Percentiles rank a stretch among this genome's conserved stretches.
phyloP scores from a whole-genome alignment of 2,329 filamentous ascomycete species.

The Colletotrichum truncatum region DNA sequence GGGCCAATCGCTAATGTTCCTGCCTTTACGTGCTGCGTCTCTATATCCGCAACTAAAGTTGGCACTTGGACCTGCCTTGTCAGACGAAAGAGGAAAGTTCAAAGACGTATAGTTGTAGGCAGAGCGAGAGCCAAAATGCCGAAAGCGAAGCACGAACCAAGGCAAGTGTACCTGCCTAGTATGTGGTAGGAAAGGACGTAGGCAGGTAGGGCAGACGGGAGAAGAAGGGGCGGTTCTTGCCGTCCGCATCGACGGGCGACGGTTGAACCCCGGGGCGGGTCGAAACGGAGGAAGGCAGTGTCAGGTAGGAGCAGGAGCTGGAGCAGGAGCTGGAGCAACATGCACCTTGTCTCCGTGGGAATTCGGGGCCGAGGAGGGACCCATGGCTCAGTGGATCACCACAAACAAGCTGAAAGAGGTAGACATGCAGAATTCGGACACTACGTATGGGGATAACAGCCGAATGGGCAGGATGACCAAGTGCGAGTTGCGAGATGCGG shows the following conservation, averaged over 20 bases:
- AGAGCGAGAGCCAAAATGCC: not conserved
- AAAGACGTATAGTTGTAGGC: no score
- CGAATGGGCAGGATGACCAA: no score
- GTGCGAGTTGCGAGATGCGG: no score
- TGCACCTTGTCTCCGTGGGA: not conserved
- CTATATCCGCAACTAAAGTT: not conserved
- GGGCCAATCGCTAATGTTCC: conserved; percentile 2
- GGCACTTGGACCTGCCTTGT: no score
- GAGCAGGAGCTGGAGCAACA: not conserved
- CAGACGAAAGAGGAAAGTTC: not conserved
- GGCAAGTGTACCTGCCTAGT: not conserved
- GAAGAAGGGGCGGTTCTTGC: no score
- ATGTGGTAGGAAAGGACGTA: no score
- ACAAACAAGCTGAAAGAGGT: not conserved
- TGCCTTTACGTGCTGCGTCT: not conserved
- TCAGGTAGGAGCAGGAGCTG: no score
- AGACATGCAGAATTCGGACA: no score
- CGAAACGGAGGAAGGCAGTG: conserved; percentile 5
- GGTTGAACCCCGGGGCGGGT: not conserved
- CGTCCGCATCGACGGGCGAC: no score
- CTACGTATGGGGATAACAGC: no score
- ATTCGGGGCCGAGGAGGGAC: not conserved
- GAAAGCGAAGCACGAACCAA: conserved; percentile 1
- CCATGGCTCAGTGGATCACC: not conserved
- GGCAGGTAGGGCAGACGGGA: no score